Evolutionary conservation across 352 stramenopile species (phyloP).

Genomic region (Globisporangium cederbergense): DNA sequence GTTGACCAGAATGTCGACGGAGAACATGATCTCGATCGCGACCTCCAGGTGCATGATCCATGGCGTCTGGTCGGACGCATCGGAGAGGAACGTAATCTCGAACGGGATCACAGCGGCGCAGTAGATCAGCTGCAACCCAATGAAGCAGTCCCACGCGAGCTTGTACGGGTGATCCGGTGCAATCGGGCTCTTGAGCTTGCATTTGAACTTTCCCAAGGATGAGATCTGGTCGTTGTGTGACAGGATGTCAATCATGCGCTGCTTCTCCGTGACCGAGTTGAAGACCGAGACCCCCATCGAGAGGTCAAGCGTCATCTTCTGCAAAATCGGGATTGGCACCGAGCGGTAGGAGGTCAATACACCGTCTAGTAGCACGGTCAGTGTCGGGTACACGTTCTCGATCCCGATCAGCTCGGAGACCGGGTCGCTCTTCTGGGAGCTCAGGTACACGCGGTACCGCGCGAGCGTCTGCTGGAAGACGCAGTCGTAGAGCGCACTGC

Average conservation of each 20-base stretch:
- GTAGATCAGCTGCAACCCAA: conserved; percentile 41
- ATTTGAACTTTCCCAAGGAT: conserved; percentile 24
- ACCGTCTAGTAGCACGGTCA: conserved; percentile 63
- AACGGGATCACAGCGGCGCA: conserved; percentile 59
- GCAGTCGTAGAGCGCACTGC: conserved; percentile 57
- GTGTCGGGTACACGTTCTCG: conserved; percentile 66
- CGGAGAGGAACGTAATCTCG: conserved; percentile 52
- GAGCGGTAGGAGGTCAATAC: conserved; percentile 58
- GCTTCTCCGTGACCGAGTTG: conserved; percentile 66
- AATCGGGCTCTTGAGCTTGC: conserved; percentile 34
- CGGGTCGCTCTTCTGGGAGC: conserved; percentile 50
- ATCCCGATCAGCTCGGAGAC: conserved; percentile 51
- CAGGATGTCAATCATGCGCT: conserved; percentile 61
- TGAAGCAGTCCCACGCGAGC: conserved; percentile 50
- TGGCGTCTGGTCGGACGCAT: conserved; percentile 14
- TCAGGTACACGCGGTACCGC: conserved; percentile 59
- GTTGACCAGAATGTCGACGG: conserved; percentile 55
- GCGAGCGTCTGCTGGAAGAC: conserved; percentile 70
- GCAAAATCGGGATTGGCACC: conserved; percentile 51
- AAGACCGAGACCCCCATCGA: conserved; percentile 79
- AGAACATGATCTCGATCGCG: conserved; percentile 43
- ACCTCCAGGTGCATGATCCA: conserved; percentile 34
- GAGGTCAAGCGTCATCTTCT: conserved; percentile 62
- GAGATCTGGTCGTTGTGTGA: conserved; percentile 29
- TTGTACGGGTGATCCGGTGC: conserved; percentile 46